These are phyloP conservation scores for Henckelia pumila DNA, from an alignment of 257 asterid species.

Conservation along the genomic window DNA sequence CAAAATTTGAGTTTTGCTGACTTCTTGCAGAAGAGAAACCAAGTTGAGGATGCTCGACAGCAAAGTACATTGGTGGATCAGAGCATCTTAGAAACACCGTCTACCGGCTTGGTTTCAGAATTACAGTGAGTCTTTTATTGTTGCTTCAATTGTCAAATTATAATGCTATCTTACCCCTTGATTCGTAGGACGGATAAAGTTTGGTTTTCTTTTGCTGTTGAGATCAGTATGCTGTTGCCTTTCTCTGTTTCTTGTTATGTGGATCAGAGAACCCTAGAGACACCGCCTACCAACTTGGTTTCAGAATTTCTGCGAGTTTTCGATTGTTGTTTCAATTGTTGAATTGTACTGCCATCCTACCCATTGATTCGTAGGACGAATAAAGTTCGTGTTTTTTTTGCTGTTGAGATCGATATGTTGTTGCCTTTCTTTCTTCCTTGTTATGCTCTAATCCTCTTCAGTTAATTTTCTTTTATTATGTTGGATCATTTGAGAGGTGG, in stretches of 20 bases:
- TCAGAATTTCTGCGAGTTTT: slow-evolving; percentile 47
- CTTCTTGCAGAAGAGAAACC: slow-evolving; percentile 50
- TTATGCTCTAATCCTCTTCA: not conserved
- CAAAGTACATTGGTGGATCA: slow-evolving; percentile 36
- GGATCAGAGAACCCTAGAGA: slow-evolving; percentile 45
- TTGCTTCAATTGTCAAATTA: slow-evolving; percentile 4
- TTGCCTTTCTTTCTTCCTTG: too few relatives aligned
- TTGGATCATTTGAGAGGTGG: not conserved
- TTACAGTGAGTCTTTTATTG: slow-evolving; percentile 44
- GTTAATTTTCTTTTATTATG: not conserved
- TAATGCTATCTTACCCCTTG: slow-evolving; percentile 1
- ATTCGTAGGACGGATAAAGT: slow-evolving; percentile 1
- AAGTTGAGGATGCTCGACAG: slow-evolving; percentile 42
- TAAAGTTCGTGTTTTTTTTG: not conserved
- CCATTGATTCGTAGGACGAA: slow-evolving; percentile 4
- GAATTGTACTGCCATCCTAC: not conserved
- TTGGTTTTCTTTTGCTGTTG: not conserved
- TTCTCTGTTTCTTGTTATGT: not conserved
- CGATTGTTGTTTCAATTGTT: slow-evolving; percentile 13
- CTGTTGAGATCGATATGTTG: not conserved
- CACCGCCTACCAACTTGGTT: slow-evolving; percentile 35
- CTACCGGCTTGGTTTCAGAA: slow-evolving; percentile 36
- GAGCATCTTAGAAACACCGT: slow-evolving; percentile 37
- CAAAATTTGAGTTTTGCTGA: slow-evolving; percentile 1
- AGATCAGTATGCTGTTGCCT: not conserved